These are phyloP conservation scores for Wickerhamiella allomyrinae DNA, from an alignment of 805 yeast species.

Conservation along the genomic window DNA sequence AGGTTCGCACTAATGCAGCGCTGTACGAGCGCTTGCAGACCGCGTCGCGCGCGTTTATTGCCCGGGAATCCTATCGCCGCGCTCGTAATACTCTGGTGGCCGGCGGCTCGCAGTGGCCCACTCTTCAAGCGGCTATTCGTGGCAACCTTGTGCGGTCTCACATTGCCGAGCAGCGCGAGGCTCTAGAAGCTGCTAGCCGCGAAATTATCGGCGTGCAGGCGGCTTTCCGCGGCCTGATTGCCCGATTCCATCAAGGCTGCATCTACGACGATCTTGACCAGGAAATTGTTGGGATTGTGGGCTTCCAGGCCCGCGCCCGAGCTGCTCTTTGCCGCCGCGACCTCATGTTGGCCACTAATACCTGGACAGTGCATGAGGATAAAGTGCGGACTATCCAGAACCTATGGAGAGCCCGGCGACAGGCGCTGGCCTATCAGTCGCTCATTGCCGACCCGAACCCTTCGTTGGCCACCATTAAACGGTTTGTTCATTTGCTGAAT, in stretches of 20 bases:
- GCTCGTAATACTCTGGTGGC: neutral
- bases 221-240: slow-evolving; percentile 24
- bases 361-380: slow-evolving; percentile 43
- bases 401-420: slow-evolving; percentile 48
- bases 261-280: slow-evolving; percentile 25
- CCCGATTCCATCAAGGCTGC: slow-evolving; percentile 23
- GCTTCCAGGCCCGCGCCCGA: slow-evolving; percentile 24
- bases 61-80: slow-evolving; percentile 1
- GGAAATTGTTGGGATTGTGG: slow-evolving; percentile 18
- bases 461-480: slow-evolving; percentile 57
- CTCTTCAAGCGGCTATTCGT: slow-evolving; percentile 14
- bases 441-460: slow-evolving; percentile 62
- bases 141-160: slow-evolving; percentile 15
- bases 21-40: slow-evolving; percentile 4
- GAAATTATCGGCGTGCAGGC: slow-evolving; percentile 24
- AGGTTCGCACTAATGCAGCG: neutral
- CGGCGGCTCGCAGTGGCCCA: neutral
- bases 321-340: slow-evolving; percentile 22
- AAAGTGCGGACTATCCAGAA: slow-evolving; percentile 63
- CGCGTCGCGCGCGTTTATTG: slow-evolving; percentile 4
- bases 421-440: slow-evolving; percentile 59
- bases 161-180: neutral
- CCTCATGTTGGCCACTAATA: slow-evolving; percentile 22
- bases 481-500: slow-evolving; percentile 61
- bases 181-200: slow-evolving; percentile 1